Base-by-base conservation (phyloP, 2,329 filamentous ascomycete genomes). In the Penicillium sp. region DNA sequence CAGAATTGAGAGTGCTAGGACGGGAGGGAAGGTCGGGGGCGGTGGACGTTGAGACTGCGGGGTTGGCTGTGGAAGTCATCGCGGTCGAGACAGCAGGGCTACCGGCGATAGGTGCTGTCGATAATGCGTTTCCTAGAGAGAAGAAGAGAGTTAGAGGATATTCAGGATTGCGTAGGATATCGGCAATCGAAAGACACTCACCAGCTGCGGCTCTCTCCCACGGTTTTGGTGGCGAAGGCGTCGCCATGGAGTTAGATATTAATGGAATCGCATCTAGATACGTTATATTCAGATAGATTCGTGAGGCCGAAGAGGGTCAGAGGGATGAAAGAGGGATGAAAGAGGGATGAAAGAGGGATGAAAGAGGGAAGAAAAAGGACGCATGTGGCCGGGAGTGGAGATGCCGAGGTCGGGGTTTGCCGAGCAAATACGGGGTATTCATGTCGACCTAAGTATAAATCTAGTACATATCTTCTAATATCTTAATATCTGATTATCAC, bases 201-300 rank as follows among this genome's bases (percentile, higher is more conserved):
- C 83, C 75, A 69, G 79, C 70, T 64, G 80, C 80, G 63, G 87
- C 83, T 74, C 88, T 85, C 78, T 99, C 94, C 94, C 94, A 99
- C 44, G 94, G 94, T 78, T 99, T 99, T 53, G 94, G 94, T 71
- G 94, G 94, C 75, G 93, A 97, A 62, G 79, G 78, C 63, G 81
- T 78, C 68, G 82, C 81, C 82, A 85, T 85, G 61, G 25, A 65
- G 60, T 61, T 64, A 55, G 56, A 56, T 57, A 56, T 68, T 61
- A 69, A 53, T 58, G 64, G 58, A 52, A 56, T 67, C 55, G 65
- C 70, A 73, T 74, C 53, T 61, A 67, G 62, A 54, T 48, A 33
- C 5, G 30, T n/a, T 25, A 9, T n/a, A 22, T 45, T n/a, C 7
- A 14, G 28, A 44, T 50, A 16, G 38, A 45, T 53, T 44, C 40